Conservation (phyloP, 768 basidiomycete species). For the Filobasidium wieringae region DNA sequence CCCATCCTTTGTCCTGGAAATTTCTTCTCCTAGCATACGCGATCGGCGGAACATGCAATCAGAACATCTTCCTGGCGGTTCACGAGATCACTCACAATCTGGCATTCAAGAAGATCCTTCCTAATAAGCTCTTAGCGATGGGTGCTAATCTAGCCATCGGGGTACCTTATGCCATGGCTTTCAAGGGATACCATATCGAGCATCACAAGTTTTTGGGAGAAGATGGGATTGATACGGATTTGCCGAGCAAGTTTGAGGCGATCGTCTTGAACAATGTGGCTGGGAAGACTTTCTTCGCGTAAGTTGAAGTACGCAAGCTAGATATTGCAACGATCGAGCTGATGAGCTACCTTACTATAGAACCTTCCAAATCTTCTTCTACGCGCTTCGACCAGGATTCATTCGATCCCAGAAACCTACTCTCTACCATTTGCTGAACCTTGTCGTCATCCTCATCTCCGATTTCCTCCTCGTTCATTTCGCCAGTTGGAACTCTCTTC, state of each 20-base stretch:
- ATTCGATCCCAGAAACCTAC: conserved; percentile 72
- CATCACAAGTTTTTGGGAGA: conserved; percentile 94
- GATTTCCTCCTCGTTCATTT: conserved; percentile 50
- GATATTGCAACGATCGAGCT: no score
- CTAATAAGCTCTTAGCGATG: conserved; percentile 79
- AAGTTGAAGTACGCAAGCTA: conserved; percentile 33
- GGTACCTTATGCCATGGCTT: conserved; percentile 85
- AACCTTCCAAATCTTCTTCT: conserved; percentile 96
- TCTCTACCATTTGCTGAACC: conserved; percentile 72
- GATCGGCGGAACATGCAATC: conserved; percentile 89
- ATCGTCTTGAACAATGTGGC: conserved; percentile 83
- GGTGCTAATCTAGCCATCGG: conserved; percentile 89
- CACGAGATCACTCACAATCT: conserved; percentile 98
- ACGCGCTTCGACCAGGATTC: conserved; percentile 88
- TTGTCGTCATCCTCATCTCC: conserved; percentile 56
- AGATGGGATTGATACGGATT: conserved; percentile 90
- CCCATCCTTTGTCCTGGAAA: conserved; percentile 53
- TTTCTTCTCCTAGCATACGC: conserved; percentile 71
- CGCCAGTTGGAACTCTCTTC: conserved; percentile 44
- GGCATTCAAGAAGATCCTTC: conserved; percentile 67
- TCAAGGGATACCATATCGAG: conserved; percentile 94
- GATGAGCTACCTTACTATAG: conserved; percentile 40
- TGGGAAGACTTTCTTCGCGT: conserved; percentile 98
- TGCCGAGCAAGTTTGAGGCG: conserved; percentile 77
- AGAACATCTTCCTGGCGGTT: conserved; percentile 94